These are phyloP conservation scores for Pseudocercospora macadamiae DNA, from an alignment of 2,329 filamentous ascomycete genomes.

Conservation along the genomic window DNA sequence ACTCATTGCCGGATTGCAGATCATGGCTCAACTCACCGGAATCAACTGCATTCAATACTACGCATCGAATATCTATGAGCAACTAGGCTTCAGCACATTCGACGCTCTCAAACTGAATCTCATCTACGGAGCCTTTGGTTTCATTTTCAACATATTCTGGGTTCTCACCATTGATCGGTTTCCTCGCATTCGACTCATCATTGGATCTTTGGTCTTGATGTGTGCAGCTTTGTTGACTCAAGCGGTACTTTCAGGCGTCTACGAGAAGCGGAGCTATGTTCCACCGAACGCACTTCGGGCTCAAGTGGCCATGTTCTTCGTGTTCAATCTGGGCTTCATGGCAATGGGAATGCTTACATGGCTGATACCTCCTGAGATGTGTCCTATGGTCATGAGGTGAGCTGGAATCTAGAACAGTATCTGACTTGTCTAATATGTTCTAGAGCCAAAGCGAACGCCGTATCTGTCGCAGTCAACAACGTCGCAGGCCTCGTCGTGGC, in stretches of 20 bases:
- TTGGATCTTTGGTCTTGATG: neutral
- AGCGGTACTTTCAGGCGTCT: neutral
- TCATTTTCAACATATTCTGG: neutral
- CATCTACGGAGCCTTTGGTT: neutral
- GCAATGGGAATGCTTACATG: neutral
- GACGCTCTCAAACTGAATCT: neutral
- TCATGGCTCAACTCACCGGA: neutral
- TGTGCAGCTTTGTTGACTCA: neutral
- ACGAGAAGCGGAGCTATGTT: neutral
- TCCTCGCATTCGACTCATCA: neutral
- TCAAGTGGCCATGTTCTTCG: neutral
- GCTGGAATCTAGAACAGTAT: neutral
- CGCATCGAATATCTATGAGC: neutral
- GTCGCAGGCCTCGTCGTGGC: neutral
- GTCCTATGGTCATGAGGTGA: neutral
- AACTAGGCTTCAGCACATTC: neutral
- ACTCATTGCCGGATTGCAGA: neutral
- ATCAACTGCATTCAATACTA: neutral
- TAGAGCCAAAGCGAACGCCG: neutral
- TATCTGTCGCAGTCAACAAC: neutral
- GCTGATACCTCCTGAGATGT: neutral
- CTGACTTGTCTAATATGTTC: neutral
- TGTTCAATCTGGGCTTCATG: neutral
- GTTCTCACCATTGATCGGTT: neutral
- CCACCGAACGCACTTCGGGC: neutral